Base-by-base conservation (phyloP, 192 early-diverging fungal genomes). In the Linnemannia exigua region DNA sequence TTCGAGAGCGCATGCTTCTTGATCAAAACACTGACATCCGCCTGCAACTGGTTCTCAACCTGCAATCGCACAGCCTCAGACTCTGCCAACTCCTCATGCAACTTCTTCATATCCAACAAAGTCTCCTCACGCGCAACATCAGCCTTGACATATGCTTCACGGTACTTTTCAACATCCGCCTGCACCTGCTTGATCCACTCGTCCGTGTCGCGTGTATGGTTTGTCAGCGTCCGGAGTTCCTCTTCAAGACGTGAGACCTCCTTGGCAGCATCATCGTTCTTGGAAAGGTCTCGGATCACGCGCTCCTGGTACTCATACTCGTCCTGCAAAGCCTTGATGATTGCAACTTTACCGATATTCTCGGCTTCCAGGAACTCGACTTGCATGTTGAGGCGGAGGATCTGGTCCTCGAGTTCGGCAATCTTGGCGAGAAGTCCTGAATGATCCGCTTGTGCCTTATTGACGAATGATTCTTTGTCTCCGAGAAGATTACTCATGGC, bases 231-330 rank as follows among this genome's bases (percentile, higher is more conserved):
- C 3, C 79, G 68, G 9, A 86, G n/a, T 54, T 86, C 84, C 15
- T 76, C 79, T 15, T 86, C 84, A 8, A 86, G 70, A 28, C 75
- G 68, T 0, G 58, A 35, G 17, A 86, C 79, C 33, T 86, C 84
- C 22, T 80, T 80, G 17, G 63, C 72, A 0, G 74, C 78, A n/a
- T 86, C 84, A 25, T 86, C 84, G 25, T 86, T 80, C 50, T 86
- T 86, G 70, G 77, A 79, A 1, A 86, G 77, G 22, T 80, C 84
- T 3, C 74, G 77, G 38, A 86, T 86, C 17, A 86, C 63, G n/a
- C 68, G 76, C 51, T 86, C 78, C 50, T 86, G 84, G 38, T 86
- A 86, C 9, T 86, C 84, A 47, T 86, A 86, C 17, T 86, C 78
- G 19, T 80, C 84, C 19, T 86, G 70, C 0, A 86, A 75, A 0